phyloP scores from a whole-genome alignment of 768 basidiomycete genomes.

The Tricholoma flavovirens region DNA sequence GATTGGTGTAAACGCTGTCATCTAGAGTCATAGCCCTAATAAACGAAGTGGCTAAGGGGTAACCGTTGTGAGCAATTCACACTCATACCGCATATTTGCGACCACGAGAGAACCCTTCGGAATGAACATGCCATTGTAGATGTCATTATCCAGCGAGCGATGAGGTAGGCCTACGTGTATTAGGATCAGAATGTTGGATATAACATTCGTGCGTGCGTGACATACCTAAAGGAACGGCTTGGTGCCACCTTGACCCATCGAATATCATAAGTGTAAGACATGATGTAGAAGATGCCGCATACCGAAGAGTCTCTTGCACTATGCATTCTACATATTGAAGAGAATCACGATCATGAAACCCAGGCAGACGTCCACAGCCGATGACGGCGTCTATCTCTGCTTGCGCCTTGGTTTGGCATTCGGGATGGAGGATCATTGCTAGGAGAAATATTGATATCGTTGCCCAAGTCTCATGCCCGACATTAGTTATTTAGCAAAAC shows the following conservation, averaged over 20 bases:
- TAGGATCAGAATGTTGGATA: too few relatives aligned
- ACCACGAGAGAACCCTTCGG: conserved; percentile 16
- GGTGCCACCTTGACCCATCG: conserved; percentile 11
- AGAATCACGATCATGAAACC: conserved; percentile 11
- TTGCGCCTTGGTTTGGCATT: conserved; percentile 11
- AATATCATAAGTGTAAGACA: too few relatives aligned
- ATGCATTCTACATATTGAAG: conserved; percentile 13
- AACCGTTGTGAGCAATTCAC: background rate
- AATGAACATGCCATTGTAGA: conserved; percentile 19
- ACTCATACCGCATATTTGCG: conserved; percentile 15
- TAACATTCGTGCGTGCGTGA: too few relatives aligned
- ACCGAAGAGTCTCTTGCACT: conserved; percentile 10
- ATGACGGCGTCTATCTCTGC: conserved; percentile 14
- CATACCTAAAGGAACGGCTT: background rate
- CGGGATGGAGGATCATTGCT: conserved; percentile 15
- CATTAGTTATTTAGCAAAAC: background rate
- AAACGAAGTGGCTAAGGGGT: background rate
- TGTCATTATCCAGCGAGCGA: conserved; percentile 12
- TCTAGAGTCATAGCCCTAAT: conserved; percentile 26
- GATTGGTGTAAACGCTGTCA: conserved; percentile 23
- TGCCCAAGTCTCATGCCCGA: background rate
- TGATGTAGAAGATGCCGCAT: too few relatives aligned
- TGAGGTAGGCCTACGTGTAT: conserved; percentile 8
- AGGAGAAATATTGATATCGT: conserved; percentile 9
- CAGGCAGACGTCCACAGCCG: conserved; percentile 9